Conservation (phyloP, 129 eudicot genomes). For the Logfia minima region DNA sequence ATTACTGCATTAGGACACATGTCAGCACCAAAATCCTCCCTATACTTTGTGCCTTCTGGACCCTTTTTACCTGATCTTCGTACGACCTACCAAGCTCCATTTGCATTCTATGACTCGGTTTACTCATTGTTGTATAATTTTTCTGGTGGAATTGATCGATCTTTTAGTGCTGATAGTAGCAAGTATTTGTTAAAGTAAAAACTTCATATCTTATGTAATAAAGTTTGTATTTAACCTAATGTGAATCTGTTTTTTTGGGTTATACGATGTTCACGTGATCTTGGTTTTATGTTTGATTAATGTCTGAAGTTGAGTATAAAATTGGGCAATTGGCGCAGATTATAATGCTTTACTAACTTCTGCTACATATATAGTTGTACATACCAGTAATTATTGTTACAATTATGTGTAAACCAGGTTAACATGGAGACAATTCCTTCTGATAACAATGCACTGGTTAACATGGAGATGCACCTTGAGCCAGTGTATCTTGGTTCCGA, state of each 20-base stretch:
- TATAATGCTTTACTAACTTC: background rate
- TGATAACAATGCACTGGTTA: constrained; percentile 44
- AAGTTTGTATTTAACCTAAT: background rate
- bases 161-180: background rate
- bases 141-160: background rate
- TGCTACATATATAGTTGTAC: background rate
- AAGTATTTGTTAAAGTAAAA: background rate
- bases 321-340: background rate
- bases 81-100: no score
- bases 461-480: constrained; percentile 45
- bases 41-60: no score
- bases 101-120: no score
- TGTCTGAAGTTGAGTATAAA: background rate
- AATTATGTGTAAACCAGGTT: constrained; percentile 25
- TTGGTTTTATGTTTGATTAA: background rate
- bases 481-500: constrained; percentile 38
- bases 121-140: background rate
- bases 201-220: background rate
- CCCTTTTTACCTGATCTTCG: no score
- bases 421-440: constrained; percentile 34
- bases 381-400: background rate
- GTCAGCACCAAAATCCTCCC: no score
- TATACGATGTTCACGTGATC: background rate
- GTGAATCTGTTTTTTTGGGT: background rate
- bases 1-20: no score